phyloP scores from a whole-genome alignment of 2,329 filamentous ascomycete species.

The Fusarium dlaminii region DNA sequence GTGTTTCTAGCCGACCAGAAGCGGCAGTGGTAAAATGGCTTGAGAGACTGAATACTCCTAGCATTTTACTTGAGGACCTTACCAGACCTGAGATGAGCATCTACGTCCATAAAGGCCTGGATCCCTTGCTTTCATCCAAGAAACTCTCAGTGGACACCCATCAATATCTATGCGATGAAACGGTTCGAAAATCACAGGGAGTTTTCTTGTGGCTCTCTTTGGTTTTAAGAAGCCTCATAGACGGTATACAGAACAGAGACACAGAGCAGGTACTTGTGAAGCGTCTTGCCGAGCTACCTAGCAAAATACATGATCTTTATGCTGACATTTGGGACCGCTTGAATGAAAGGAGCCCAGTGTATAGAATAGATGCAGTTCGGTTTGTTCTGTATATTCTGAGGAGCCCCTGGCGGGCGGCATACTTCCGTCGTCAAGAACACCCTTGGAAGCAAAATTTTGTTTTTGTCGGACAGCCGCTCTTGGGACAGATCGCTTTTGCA shows the following conservation, averaged over 20 bases:
- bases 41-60: fast-evolving
- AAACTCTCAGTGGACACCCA: fast-evolving
- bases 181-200: not conserved
- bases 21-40: fast-evolving
- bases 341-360: not conserved
- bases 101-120: not conserved
- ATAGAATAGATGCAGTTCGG: not conserved
- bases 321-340: not conserved
- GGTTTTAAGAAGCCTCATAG: fast-evolving
- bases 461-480: not conserved
- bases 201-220: not conserved
- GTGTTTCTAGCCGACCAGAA: not conserved
- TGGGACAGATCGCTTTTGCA: not conserved
- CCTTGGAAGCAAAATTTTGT: too few species aligned
- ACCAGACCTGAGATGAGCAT: not conserved
- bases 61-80: not conserved
- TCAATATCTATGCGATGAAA: fast-evolving
- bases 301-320: not conserved
- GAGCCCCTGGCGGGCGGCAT: fast-evolving
- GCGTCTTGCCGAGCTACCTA: not conserved
- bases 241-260: not conserved
- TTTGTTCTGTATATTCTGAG: not conserved
- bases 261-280: fast-evolving
- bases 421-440: not conserved
- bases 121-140: not conserved